These are phyloP conservation scores for Tricholoma terreum DNA, from an alignment of 768 basidiomycete genomes.

Conservation along the genomic window DNA sequence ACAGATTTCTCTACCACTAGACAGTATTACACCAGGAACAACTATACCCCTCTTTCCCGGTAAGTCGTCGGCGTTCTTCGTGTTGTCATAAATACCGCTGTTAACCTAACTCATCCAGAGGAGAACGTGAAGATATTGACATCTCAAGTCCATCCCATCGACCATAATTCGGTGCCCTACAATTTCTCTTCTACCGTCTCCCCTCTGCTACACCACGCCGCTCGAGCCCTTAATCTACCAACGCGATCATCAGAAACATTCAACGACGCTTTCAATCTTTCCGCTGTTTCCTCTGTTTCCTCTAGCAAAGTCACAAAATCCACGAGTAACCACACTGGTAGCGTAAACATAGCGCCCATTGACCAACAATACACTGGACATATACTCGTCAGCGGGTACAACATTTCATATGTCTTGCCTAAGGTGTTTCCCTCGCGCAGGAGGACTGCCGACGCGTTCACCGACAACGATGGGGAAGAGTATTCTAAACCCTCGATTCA, in stretches of 20 bases:
- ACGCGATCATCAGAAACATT: slow-evolving; percentile 60
- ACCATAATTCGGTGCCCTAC: slow-evolving; percentile 68
- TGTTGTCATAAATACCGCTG: background rate
- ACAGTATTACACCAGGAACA: slow-evolving; percentile 61
- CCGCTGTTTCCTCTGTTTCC: slow-evolving; percentile 27
- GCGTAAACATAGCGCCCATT: slow-evolving; percentile 39
- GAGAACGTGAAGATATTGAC: slow-evolving; percentile 73
- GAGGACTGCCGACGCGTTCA: slow-evolving; percentile 7
- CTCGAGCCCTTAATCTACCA: slow-evolving; percentile 64
- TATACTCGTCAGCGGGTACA: slow-evolving; percentile 73
- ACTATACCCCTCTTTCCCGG: slow-evolving; percentile 74
- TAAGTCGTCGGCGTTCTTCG: slow-evolving; percentile 24
- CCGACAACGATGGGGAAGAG: slow-evolving; percentile 29
- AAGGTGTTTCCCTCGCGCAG: slow-evolving; percentile 50
- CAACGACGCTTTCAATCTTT: slow-evolving; percentile 48
- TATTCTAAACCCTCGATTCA: slow-evolving; percentile 25
- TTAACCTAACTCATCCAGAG: slow-evolving; percentile 43
- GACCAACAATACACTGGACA: slow-evolving; percentile 72
- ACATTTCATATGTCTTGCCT: slow-evolving; percentile 73
- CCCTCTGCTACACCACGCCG: slow-evolving; percentile 66
- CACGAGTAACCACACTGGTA: slow-evolving; percentile 25
- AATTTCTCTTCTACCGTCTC: slow-evolving; percentile 63
- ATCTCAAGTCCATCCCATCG: slow-evolving; percentile 75
- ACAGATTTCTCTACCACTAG: slow-evolving; percentile 67
- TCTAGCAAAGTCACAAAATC: slow-evolving; percentile 37